A percentile compares a stretch with the other conserved stretches of the same genome.
Conservation (phyloP, 331 rosid species). For the Quercus lobata region DNA sequence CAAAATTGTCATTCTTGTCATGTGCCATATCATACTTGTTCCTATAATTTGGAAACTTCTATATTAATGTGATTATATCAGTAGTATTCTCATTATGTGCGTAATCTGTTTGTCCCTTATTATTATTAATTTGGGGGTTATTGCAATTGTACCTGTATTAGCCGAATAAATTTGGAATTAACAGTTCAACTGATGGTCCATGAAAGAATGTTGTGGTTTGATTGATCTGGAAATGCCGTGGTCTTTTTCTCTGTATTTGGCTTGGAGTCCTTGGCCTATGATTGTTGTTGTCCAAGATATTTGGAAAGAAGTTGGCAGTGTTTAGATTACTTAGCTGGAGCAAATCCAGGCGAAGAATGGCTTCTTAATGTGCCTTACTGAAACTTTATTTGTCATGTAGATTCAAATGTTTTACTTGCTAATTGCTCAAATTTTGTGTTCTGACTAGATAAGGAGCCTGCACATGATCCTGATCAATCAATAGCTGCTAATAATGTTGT, state of each 20-base stretch:
- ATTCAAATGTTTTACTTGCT: background rate
- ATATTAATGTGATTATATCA: background rate
- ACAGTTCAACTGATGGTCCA: background rate
- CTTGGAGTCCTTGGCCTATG: background rate
- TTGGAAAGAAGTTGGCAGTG: background rate
- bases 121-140: background rate
- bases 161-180: background rate
- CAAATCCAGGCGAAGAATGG: background rate
- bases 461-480: constrained; percentile 29
- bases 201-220: background rate
- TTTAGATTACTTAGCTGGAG: background rate
- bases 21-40: background rate
- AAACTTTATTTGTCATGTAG: background rate
- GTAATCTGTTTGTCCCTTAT: background rate
- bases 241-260: background rate
- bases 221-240: background rate
- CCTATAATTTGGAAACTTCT: background rate
- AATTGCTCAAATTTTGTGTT: background rate
- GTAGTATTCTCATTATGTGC: background rate
- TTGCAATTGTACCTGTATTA: no score
- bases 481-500: constrained; percentile 21
- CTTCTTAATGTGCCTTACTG: background rate
- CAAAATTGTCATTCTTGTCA: background rate
- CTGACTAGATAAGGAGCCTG: constrained; percentile 28
- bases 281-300: background rate